Evolutionary conservation across 2,329 filamentous ascomycete genomes (phyloP).

Genomic region (Acephala macrosclerotiorum): DNA sequence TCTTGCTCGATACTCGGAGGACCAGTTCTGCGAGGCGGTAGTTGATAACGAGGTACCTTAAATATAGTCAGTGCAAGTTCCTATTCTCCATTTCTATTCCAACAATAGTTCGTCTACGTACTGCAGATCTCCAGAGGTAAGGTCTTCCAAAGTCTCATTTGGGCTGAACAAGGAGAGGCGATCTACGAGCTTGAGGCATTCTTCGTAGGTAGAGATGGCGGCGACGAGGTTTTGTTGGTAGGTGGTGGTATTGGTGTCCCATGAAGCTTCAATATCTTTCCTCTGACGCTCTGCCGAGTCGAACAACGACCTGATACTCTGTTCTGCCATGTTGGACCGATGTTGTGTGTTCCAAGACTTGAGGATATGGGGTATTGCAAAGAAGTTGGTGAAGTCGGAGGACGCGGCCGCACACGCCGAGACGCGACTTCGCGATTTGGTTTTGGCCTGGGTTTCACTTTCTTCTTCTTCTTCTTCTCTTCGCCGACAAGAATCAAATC

Average conservation of each 20-base stretch:
- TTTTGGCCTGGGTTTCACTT: neutral
- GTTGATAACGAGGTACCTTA: slow-evolving; percentile 76
- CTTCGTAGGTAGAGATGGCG: slow-evolving; percentile 75
- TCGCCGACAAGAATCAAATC: slow-evolving; percentile 8
- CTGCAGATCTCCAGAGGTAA: slow-evolving; percentile 84
- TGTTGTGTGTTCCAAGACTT: slow-evolving; percentile 12
- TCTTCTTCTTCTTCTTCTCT: neutral
- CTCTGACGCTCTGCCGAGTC: slow-evolving; percentile 61
- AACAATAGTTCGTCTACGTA: slow-evolving; percentile 49
- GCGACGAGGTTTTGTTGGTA: slow-evolving; percentile 73
- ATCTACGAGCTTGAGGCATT: slow-evolving; percentile 73
- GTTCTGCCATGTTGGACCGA: slow-evolving; percentile 54
- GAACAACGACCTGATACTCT: slow-evolving; percentile 60
- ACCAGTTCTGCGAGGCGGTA: slow-evolving; percentile 83
- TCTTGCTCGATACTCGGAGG: slow-evolving; percentile 67
- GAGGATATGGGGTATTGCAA: slow-evolving; percentile 8
- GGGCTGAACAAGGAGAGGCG: slow-evolving; percentile 84
- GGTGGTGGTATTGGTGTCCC: slow-evolving; percentile 67
- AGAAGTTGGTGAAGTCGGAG: neutral
- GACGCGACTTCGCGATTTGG: slow-evolving; percentile 4
- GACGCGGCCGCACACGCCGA: slow-evolving; percentile 11
- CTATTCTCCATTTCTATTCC: neutral
- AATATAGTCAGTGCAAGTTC: slow-evolving; percentile 32
- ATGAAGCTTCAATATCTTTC: slow-evolving; percentile 65
- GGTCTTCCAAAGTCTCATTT: slow-evolving; percentile 89